Evolutionary conservation across 2,329 filamentous ascomycete genomes (phyloP).

Genomic region (Microdochium bolleyi): DNA sequence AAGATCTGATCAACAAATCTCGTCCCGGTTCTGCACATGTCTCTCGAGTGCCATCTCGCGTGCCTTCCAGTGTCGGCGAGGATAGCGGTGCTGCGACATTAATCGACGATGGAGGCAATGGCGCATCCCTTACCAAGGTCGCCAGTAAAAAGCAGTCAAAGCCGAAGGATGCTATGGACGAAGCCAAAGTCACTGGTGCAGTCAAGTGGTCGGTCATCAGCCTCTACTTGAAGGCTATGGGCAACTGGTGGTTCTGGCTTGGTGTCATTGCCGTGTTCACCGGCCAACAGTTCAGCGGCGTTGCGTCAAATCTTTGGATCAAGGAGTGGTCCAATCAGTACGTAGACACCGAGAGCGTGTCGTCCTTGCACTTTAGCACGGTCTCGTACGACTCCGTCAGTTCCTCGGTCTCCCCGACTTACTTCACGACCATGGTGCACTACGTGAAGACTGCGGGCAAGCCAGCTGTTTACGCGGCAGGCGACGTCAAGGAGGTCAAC

Average conservation of each 20-base stretch:
- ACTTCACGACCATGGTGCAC: conserved; percentile 30
- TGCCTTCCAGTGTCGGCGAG: conserved; percentile 66
- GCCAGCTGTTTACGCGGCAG: conserved; percentile 26
- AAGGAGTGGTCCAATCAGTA: conserved; percentile 93
- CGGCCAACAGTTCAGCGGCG: conserved; percentile 74
- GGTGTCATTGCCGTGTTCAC: conserved; percentile 67
- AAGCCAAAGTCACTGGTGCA: conserved; percentile 75
- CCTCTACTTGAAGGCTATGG: conserved; percentile 85
- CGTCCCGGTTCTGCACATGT: conserved; percentile 59
- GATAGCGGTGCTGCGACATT: conserved; percentile 45
- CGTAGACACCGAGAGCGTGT: conserved; percentile 32
- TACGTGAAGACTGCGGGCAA: conserved; percentile 25
- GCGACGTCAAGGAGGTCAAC: conserved; percentile 53
- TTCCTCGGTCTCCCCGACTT: conserved; percentile 25
- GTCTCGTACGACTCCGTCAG: conserved; percentile 25
- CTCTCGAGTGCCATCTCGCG: conserved; percentile 70
- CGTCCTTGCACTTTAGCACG: conserved; percentile 23
- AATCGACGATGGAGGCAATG: conserved; percentile 42
- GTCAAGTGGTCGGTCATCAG: conserved; percentile 83
- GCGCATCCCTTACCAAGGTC: conserved; percentile 36
- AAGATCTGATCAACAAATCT: conserved; percentile 68
- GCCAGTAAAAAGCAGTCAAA: conserved; percentile 36
- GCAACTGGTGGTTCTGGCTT: conserved; percentile 93
- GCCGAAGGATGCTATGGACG: conserved; percentile 51
- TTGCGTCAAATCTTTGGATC: conserved; percentile 92